Conservation (phyloP, 768 basidiomycete species). For the Rickenella mellea region DNA sequence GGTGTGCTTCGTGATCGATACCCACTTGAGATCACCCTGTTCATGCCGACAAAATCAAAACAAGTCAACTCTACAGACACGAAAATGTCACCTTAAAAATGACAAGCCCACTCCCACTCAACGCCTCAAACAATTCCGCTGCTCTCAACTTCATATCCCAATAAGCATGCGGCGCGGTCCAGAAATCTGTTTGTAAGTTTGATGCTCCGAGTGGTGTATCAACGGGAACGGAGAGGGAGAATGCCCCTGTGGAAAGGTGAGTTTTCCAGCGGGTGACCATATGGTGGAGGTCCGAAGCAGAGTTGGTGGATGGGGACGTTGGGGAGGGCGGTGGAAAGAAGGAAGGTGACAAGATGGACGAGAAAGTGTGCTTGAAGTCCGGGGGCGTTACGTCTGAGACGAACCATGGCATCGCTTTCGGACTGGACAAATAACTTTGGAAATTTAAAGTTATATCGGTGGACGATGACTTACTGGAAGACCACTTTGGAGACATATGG, state of each 20-base stretch:
- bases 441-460: conserved; percentile 2
- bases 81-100: conserved; percentile 63
- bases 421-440: conserved; percentile 33
- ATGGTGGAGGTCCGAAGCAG: conserved; percentile 35
- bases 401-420: conserved; percentile 95
- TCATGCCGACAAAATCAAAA: not conserved
- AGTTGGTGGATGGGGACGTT: conserved; percentile 12
- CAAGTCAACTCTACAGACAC: not conserved
- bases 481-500: conserved; percentile 73
- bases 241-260: conserved; percentile 63
- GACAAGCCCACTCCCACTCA: conserved; percentile 55
- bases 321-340: conserved; percentile 40
- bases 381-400: conserved; percentile 88
- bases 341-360: conserved; percentile 42
- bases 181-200: conserved; percentile 38
- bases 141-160: conserved; percentile 59
- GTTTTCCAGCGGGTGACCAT: conserved; percentile 66
- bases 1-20: conserved; percentile 8
- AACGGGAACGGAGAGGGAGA: conserved; percentile 59
- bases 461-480: conserved; percentile 69
- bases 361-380: conserved; percentile 62
- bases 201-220: conserved; percentile 49
- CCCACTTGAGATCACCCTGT: conserved; percentile 87
- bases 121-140: conserved; percentile 35
- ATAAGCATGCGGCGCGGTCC: conserved; percentile 70